Percentiles rank a stretch among this genome's conserved stretches.
These are phyloP conservation scores for Colletotrichum sp. DNA, from an alignment of 2,329 filamentous ascomycete genomes.

Conservation along the genomic window DNA sequence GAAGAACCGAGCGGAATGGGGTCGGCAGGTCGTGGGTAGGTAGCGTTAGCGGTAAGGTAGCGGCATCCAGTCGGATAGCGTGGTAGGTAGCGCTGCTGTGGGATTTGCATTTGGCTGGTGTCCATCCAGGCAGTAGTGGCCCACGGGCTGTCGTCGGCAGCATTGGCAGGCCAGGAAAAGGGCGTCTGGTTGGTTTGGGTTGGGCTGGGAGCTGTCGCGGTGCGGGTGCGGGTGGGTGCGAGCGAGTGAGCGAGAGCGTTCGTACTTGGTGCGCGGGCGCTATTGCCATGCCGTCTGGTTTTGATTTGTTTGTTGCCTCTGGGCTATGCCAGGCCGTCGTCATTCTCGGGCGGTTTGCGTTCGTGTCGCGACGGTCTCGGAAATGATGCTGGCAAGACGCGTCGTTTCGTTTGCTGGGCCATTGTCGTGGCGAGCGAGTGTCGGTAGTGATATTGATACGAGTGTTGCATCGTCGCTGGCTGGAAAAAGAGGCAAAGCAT, in stretches of 20 bases:
- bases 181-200: background rate
- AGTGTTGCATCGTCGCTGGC: background rate
- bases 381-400: background rate
- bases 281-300: background rate
- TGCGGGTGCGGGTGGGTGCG: background rate
- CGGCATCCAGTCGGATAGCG: slow-evolving; percentile 3
- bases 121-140: background rate
- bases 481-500: background rate
- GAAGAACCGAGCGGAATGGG: slow-evolving; percentile 14
- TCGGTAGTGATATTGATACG: background rate
- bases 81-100: slow-evolving; percentile 6
- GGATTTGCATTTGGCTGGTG: slow-evolving; percentile 17
- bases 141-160: slow-evolving; percentile 1
- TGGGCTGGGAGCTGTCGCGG: background rate
- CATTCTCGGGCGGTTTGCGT: background rate
- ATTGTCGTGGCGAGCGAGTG: background rate
- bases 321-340: background rate
- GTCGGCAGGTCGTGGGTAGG: slow-evolving; percentile 5
- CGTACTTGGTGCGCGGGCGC: background rate
- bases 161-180: background rate
- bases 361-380: background rate
- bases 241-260: background rate
- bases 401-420: background rate
- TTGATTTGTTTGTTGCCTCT: background rate
- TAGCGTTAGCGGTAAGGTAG: slow-evolving; percentile 7